These are phyloP conservation scores for Alternaria novae-zelandiae DNA, from an alignment of 2,329 filamentous ascomycete species.

Conservation along the genomic window DNA sequence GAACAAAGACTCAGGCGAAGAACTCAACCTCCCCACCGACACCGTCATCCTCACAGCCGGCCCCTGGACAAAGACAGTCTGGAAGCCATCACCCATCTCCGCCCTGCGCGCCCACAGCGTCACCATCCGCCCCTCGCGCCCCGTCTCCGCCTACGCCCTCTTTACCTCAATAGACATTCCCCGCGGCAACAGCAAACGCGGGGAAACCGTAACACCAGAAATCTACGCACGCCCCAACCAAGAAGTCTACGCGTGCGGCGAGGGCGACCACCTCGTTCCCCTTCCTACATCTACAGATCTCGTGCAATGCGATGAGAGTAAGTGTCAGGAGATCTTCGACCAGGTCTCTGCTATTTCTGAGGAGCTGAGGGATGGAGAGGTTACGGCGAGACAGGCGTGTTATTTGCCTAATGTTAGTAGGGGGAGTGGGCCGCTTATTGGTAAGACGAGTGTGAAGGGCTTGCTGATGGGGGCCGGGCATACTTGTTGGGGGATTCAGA, in stretches of 20 bases:
- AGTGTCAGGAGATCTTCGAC: slow-evolving; percentile 85
- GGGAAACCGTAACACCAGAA: slow-evolving; percentile 76
- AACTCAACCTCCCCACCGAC: slow-evolving; percentile 60
- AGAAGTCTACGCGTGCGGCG: slow-evolving; percentile 93
- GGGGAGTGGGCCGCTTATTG: slow-evolving; percentile 75
- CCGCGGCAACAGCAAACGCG: slow-evolving; percentile 46
- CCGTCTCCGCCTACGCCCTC: slow-evolving; percentile 75
- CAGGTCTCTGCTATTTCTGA: slow-evolving; percentile 70
- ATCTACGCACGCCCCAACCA: slow-evolving; percentile 90
- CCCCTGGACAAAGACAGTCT: slow-evolving; percentile 64
- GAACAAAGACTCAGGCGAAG: slow-evolving; percentile 55
- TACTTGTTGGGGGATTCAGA: slow-evolving; percentile 98
- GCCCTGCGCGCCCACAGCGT: slow-evolving; percentile 69
- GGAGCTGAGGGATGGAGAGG: slow-evolving; percentile 54
- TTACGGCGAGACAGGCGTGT: slow-evolving; percentile 84
- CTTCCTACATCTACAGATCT: slow-evolving; percentile 77
- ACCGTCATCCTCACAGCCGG: slow-evolving; percentile 67
- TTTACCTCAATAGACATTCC: slow-evolving; percentile 88
- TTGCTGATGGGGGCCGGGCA: slow-evolving; percentile 86
- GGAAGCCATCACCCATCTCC: slow-evolving; percentile 63
- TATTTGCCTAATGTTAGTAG: slow-evolving; percentile 80
- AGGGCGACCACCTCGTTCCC: slow-evolving; percentile 77
- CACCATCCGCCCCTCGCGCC: slow-evolving; percentile 62
- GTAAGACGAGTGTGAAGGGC: slow-evolving; percentile 73
- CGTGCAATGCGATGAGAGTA: slow-evolving; percentile 74